Base-by-base conservation (phyloP, 768 basidiomycete genomes). In the Boletus bicolor region DNA sequence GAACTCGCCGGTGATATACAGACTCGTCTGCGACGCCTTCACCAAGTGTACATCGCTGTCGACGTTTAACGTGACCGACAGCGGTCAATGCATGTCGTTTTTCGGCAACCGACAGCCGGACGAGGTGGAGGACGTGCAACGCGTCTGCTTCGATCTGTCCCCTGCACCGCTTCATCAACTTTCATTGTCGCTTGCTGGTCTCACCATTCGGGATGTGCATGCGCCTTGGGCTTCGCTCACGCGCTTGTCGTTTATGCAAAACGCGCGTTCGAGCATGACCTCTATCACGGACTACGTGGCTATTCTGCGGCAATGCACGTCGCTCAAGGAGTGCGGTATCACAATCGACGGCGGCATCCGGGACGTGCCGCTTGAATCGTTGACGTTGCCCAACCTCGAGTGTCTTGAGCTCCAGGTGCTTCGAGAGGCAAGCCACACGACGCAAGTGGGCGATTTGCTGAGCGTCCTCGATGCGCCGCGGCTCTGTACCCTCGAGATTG, bases 181-280 rank as follows among this genome's bases (percentile, higher is more conserved):
- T 2, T 54, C 55, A 11, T 12, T 68, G 21, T 69, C 68, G 8
- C 60, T 69, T 8, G 53, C 57, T 32, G 55, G 62, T 7, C 58
- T 69, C 26, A 30, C 45, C 7, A 44, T 63, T 12, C 58, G 47
- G 36, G 54, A 68, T 8, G 55, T 69, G 6, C 50, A 44, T 4
- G 58, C 37, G 4, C 42, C 53, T 0, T 69, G 67, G 67, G 49
- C 55, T 7, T 51, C 37, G 39, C 57, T 68, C 46, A 63, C 68
- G 32, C 57, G 52, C 1, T 35, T 69, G 45, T 57, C 49, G 2
- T 67, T 68, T 42, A 69, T 69, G 64, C 59, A 60, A n/a, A 56
- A 67, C 30, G 57, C 58, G n/a, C 55, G 52, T 36, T 49, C 62
- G 17, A 67, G 62, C 39, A 45, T 55, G 35, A 50, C 62, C 8